A percentile compares a stretch with the other conserved stretches of the same genome.
These are phyloP conservation scores for Sechiopsis laciniata DNA, from an alignment of 306 rosid species.

Conservation along the genomic window DNA sequence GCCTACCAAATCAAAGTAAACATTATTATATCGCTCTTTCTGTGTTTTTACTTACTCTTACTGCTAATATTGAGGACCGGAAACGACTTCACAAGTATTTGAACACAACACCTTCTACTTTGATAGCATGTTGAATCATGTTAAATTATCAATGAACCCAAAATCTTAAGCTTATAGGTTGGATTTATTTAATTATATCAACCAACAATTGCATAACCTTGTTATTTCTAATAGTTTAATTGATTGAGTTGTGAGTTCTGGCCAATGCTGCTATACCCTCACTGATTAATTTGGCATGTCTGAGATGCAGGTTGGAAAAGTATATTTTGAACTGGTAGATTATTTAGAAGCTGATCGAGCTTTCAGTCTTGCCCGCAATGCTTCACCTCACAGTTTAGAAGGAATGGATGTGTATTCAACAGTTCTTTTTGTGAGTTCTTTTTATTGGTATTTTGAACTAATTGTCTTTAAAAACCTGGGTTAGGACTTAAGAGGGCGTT, in stretches of 20 bases:
- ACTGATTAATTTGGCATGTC: constrained; percentile 24
- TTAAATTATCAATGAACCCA: no score
- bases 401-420: constrained; percentile 97
- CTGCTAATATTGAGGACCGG: neutral
- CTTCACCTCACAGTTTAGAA: constrained; percentile 77
- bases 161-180: no score
- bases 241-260: neutral
- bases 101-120: no score
- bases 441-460: constrained; percentile 13
- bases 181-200: no score
- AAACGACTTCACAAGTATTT: no score
- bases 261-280: neutral
- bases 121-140: no score
- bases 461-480: neutral
- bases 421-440: constrained; percentile 87
- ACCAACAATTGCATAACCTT: neutral
- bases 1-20: neutral
- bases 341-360: constrained; percentile 85
- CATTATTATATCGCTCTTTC: neutral
- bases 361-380: constrained; percentile 75
- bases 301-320: constrained; percentile 80
- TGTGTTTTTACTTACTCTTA: neutral
- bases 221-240: constrained; percentile 11
- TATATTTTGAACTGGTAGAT: constrained; percentile 81
- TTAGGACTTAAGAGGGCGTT: neutral